Base-by-base conservation (phyloP, 257 asterid genomes). In the Verbena officinalis region DNA sequence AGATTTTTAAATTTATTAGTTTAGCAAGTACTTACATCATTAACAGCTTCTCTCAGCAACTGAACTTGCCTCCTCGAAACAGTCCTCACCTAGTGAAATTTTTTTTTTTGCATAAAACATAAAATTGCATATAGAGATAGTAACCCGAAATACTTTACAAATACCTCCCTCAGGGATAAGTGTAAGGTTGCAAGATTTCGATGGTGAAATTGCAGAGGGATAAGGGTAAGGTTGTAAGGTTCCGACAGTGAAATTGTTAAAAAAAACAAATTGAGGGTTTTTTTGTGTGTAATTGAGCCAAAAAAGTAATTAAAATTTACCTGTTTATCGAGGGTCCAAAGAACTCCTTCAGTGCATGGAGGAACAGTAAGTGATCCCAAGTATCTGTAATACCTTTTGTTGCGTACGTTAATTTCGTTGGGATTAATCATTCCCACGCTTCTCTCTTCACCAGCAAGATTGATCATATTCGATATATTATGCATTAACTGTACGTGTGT, bases 41-140 rank as follows among this genome's bases (percentile, higher is more conserved):
- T 90, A 19, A 84, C 88, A 16, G 84, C 96, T 63, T 80, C 78
- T 65, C 88, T 75, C 33, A 89, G 84, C 81, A 82, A 59, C 27
- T 33, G 68, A 15, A 89, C 78, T 68, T 89, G 96, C 21, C 71
- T 74, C 43, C 9, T 76, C 8, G 96, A 82, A 38, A 80, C 95
- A 42, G 82, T 80, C 65, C 63, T 73, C 65, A 88, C 89, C 96
- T 88, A 52, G 5, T 27, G 33, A 27, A 27, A 27, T 27, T 27
- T n/a, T n/a, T n/a, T n/a, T n/a, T n/a, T n/a, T n/a, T n/a, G n/a
- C n/a, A n/a, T n/a, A n/a, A n/a, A n/a, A n/a, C n/a, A n/a, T n/a
- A n/a, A n/a, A n/a, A n/a, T n/a, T n/a, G n/a, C n/a, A n/a, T n/a
- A n/a, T n/a, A n/a, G n/a, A n/a, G n/a, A n/a, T n/a, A n/a, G n/a